phyloP scores from a whole-genome alignment of 441 rosid genomes.

The Populus hybrid region DNA sequence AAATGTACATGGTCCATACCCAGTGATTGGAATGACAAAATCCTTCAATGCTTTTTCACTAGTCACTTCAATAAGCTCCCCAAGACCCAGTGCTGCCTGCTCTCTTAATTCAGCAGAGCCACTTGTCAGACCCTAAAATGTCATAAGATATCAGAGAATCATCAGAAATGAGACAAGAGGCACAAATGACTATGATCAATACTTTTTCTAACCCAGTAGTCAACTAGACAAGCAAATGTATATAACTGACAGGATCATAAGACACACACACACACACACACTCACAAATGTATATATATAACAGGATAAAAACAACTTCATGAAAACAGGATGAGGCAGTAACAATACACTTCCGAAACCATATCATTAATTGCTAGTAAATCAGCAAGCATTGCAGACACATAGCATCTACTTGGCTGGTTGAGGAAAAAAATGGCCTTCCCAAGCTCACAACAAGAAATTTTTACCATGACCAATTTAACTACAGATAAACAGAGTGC shows the following conservation, averaged over 20 bases:
- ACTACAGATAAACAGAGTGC: background rate
- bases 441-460: background rate
- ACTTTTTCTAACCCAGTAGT: background rate
- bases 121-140: conserved; percentile 74
- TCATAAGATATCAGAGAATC: conserved; percentile 7
- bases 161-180: background rate
- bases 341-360: background rate
- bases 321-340: background rate
- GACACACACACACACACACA: too few species aligned
- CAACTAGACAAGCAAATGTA: background rate
- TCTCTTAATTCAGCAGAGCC: conserved; percentile 93
- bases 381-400: background rate
- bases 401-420: background rate
- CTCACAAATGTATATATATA: too few species aligned
- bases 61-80: conserved; percentile 98
- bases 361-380: background rate
- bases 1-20: conserved; percentile 45
- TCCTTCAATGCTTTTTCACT: conserved; percentile 90
- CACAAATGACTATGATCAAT: background rate
- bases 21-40: conserved; percentile 95
- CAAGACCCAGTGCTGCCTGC: conserved; percentile 98
- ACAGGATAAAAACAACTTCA: too few species aligned
- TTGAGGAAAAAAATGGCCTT: background rate
- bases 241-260: background rate
- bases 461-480: background rate